phyloP scores from a whole-genome alignment of 495 filamentous ascomycete genomes.

The Gamarada debralockiae region DNA sequence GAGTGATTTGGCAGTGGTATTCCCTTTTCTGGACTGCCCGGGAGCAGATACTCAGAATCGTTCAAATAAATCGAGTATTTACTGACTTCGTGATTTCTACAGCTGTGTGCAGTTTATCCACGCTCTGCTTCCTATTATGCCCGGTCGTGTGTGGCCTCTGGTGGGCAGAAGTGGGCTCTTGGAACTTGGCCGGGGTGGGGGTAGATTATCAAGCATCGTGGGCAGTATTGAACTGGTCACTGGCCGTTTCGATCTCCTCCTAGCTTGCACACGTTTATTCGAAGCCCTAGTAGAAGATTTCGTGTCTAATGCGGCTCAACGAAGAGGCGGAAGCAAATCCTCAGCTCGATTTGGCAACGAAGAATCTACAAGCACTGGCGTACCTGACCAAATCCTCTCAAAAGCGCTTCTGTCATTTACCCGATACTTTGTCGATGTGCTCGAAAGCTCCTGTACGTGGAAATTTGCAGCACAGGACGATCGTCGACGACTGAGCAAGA shows the following conservation, averaged over 20 bases:
- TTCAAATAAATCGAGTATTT: no score
- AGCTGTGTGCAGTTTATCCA: constrained; percentile 75
- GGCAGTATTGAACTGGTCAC: constrained; percentile 70
- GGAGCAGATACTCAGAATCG: no score
- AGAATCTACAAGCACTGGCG: constrained; percentile 54
- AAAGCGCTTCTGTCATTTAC: constrained; percentile 68
- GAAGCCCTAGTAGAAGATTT: constrained; percentile 73
- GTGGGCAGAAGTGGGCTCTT: constrained; percentile 75
- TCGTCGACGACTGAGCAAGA: constrained; percentile 47
- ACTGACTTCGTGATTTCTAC: no score
- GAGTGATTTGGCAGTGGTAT: no score
- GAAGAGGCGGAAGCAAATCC: constrained; percentile 54
- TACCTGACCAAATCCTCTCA: constrained; percentile 73
- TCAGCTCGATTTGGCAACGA: constrained; percentile 46
- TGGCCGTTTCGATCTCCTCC: constrained; percentile 73
- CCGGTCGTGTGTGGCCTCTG: constrained; percentile 84
- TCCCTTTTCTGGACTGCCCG: no score
- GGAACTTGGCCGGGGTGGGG: constrained; percentile 65
- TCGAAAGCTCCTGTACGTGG: constrained; percentile 80
- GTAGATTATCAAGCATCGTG: constrained; percentile 68
- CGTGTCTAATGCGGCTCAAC: constrained; percentile 63
- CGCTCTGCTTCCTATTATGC: constrained; percentile 63
- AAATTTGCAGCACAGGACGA: constrained; percentile 66
- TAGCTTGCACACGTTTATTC: constrained; percentile 67
- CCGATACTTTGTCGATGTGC: constrained; percentile 70